Percentiles rank a stretch among this genome's conserved stretches.
Evolutionary conservation across 148 eudicot genomes (phyloP).

Genomic region (Persicaria maculosa): DNA sequence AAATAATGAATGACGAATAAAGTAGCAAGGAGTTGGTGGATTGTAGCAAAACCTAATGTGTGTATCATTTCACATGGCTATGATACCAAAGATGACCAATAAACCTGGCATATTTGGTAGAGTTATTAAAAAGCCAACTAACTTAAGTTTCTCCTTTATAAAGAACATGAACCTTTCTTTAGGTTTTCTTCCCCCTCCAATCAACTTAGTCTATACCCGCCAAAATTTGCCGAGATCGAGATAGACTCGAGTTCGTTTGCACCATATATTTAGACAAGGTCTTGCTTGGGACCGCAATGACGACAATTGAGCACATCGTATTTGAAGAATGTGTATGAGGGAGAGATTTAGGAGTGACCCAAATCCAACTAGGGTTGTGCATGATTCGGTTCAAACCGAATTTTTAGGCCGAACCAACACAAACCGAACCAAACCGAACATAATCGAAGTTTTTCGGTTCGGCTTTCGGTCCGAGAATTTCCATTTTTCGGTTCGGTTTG

Average conservation of each 20-base stretch:
- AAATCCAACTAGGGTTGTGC: neutral
- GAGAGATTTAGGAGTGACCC: neutral
- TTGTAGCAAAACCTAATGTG: neutral
- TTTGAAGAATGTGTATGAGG: too few relatives aligned
- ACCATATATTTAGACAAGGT: too few relatives aligned
- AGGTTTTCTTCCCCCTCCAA: neutral
- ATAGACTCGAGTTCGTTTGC: too few relatives aligned
- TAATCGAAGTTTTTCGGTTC: too few relatives aligned
- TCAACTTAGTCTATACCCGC: neutral
- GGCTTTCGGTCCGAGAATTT: too few relatives aligned
- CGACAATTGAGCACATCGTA: too few relatives aligned
- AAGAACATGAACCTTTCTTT: neutral
- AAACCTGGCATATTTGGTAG: constrained; percentile 1
- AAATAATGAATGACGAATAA: neutral
- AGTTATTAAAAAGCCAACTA: constrained; percentile 4
- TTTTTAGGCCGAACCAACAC: too few relatives aligned
- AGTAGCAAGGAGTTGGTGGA: constrained; percentile 6
- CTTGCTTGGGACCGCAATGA: too few relatives aligned
- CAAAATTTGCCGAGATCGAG: too few relatives aligned
- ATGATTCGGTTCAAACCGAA: too few relatives aligned
- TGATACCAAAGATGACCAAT: constrained; percentile 6
- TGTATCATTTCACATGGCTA: neutral
- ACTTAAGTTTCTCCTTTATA: neutral
- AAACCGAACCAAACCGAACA: too few relatives aligned
- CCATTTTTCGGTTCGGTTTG: too few relatives aligned